phyloP scores from a whole-genome alignment of 768 basidiomycete species.

The Pluteus cervinus region DNA sequence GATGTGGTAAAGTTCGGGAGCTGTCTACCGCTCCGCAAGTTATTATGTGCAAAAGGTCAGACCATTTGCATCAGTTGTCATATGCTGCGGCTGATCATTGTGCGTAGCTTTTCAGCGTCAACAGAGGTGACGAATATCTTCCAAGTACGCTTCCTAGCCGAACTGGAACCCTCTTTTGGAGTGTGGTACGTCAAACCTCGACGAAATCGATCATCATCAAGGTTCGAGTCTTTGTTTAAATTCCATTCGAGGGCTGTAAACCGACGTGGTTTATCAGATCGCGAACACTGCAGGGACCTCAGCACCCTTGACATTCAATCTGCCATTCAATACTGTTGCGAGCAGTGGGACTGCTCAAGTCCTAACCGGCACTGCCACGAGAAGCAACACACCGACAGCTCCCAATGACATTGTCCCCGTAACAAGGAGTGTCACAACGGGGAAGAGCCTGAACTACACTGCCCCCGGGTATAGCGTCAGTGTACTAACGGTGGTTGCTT shows the following conservation, averaged over 20 bases:
- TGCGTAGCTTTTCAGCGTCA: slow-evolving; percentile 52
- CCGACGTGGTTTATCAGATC: slow-evolving; percentile 27
- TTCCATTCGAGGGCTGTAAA: too few relatives aligned
- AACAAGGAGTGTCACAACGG: slow-evolving; percentile 38
- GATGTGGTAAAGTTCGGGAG: slow-evolving; percentile 32
- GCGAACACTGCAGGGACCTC: slow-evolving; percentile 41
- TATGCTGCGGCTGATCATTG: background rate
- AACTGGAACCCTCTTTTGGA: slow-evolving; percentile 55
- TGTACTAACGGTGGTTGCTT: slow-evolving; percentile 31
- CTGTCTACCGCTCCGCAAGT: slow-evolving; percentile 54
- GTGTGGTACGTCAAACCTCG: slow-evolving; percentile 38
- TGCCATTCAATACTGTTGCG: slow-evolving; percentile 48
- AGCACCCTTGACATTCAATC: slow-evolving; percentile 39
- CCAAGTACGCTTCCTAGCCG: slow-evolving; percentile 51
- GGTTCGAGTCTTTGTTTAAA: slow-evolving; percentile 21
- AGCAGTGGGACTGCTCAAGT: slow-evolving; percentile 38
- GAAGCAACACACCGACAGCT: slow-evolving; percentile 49
- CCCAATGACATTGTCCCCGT: slow-evolving; percentile 44
- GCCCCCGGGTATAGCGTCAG: slow-evolving; percentile 42
- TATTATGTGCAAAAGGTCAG: slow-evolving; percentile 57
- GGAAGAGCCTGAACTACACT: slow-evolving; percentile 46
- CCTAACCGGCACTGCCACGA: slow-evolving; percentile 40
- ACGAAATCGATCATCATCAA: slow-evolving; percentile 50
- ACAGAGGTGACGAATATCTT: slow-evolving; percentile 57
- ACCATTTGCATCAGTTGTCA: background rate